Conservation (phyloP, 805 yeast species). For the Torulaspora maleeae region DNA sequence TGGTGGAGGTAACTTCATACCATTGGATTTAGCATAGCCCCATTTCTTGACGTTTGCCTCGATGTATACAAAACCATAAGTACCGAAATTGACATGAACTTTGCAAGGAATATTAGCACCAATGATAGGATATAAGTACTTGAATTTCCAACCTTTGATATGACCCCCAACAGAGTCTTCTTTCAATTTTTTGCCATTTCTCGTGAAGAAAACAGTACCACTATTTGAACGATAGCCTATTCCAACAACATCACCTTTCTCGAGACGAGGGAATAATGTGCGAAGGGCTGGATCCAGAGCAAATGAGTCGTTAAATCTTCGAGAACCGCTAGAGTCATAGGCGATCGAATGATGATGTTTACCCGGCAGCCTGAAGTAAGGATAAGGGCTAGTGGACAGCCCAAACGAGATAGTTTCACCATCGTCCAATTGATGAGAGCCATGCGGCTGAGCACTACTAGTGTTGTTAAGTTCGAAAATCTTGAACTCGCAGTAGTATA, state of each 20-base stretch:
- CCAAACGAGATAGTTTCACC: slow-evolving; percentile 67
- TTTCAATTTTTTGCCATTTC: slow-evolving; percentile 84
- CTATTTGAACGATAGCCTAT: slow-evolving; percentile 79
- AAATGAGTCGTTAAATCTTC: slow-evolving; percentile 79
- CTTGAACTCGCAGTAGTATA: slow-evolving; percentile 85
- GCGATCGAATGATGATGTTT: slow-evolving; percentile 77
- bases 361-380: slow-evolving; percentile 90
- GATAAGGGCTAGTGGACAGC: slow-evolving; percentile 81
- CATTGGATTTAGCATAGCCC: slow-evolving; percentile 92
- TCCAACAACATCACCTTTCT: slow-evolving; percentile 89
- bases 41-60: slow-evolving; percentile 92
- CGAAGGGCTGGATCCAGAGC: slow-evolving; percentile 41
- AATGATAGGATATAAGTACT: slow-evolving; percentile 76
- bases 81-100: slow-evolving; percentile 86
- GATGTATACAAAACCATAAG: slow-evolving; percentile 80
- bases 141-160: slow-evolving; percentile 62
- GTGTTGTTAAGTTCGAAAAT: slow-evolving; percentile 61
- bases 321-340: slow-evolving; percentile 81
- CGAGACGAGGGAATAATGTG: slow-evolving; percentile 52
- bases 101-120: slow-evolving; percentile 82
- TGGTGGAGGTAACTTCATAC: slow-evolving; percentile 89
- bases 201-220: slow-evolving; percentile 87
- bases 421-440: slow-evolving; percentile 23
- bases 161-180: slow-evolving; percentile 83
- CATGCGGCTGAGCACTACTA: slow-evolving; percentile 27